Percentiles rank a stretch among this genome's conserved stretches.
These are phyloP conservation scores for Akanthomyces dipterigenus DNA, from an alignment of 2,329 filamentous ascomycete species.

Conservation along the genomic window DNA sequence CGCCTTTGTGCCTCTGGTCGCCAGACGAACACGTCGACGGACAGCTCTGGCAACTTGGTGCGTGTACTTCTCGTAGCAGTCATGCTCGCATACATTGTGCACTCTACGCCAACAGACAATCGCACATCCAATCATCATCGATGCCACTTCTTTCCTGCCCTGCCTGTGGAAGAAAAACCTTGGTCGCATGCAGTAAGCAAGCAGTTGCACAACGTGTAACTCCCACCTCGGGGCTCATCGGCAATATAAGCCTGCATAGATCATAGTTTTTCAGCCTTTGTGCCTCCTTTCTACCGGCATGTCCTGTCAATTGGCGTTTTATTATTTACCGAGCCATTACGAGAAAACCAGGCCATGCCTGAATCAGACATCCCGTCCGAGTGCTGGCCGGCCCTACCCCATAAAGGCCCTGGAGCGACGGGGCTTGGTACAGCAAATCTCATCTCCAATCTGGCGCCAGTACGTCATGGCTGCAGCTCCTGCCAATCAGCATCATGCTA, in stretches of 20 bases:
- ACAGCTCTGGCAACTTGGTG: too few relatives aligned
- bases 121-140: background rate
- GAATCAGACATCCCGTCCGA: background rate
- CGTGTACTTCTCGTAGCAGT: too few relatives aligned
- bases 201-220: background rate
- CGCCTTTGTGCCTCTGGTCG: background rate
- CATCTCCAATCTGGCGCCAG: slow-evolving; percentile 7
- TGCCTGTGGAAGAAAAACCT: background rate
- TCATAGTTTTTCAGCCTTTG: background rate
- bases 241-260: background rate
- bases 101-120: background rate
- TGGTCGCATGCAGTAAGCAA: background rate
- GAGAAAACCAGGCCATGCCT: background rate
- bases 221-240: background rate
- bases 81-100: too few relatives aligned
- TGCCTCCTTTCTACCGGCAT: slow-evolving; percentile 2
- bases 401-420: background rate
- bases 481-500: slow-evolving; percentile 8
- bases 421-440: slow-evolving; percentile 11
- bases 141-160: background rate
- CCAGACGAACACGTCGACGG: background rate
- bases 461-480: slow-evolving; percentile 8
- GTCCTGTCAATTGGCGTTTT: background rate
- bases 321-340: background rate
- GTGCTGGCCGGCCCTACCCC: background rate